Conservation (phyloP, 1,284 basidiomycete species). For the Xanthoconium separans region DNA sequence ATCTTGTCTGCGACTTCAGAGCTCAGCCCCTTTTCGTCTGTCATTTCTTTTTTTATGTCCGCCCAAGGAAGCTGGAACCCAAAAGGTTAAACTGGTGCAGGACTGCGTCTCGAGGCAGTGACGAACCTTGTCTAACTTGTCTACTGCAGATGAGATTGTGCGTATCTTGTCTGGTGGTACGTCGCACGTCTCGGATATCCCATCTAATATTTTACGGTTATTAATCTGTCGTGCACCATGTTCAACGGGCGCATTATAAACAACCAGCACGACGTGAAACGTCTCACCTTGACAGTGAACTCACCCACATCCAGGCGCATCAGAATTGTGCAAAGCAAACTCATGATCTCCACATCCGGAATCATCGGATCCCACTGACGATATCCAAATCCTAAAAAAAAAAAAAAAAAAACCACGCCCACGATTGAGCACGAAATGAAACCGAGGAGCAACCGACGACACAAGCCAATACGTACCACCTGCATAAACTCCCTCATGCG, state of each 20-base stretch:
- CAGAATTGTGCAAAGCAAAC: constrained; percentile 81
- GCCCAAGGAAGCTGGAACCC: constrained; percentile 72
- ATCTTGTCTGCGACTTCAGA: constrained; percentile 88
- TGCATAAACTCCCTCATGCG: constrained; percentile 99
- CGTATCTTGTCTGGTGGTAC: constrained; percentile 92
- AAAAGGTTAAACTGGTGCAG: background rate
- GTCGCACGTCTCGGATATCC: constrained; percentile 95
- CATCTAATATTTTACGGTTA: constrained; percentile 96
- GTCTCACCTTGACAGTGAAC: constrained; percentile 85
- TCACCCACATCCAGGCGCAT: constrained; percentile 86
- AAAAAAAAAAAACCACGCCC: background rate
- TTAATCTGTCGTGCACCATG: constrained; percentile 61
- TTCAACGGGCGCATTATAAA: background rate
- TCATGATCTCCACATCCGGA: constrained; percentile 91
- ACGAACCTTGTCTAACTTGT: constrained; percentile 95
- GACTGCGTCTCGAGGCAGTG: background rate
- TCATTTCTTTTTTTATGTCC: constrained; percentile 97
- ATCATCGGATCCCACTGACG: constrained; percentile 96
- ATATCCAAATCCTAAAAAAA: constrained; percentile 96
- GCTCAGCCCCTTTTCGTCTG: constrained; percentile 90
- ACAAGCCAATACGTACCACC: constrained; percentile 60
- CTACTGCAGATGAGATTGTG: constrained; percentile 95
- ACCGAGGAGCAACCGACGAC: too few relatives aligned
- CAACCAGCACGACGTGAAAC: background rate
- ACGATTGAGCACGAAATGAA: background rate